These are phyloP conservation scores for Umbelopsis sp. DNA, from an alignment of 192 early-diverging fungal genomes.

Conservation along the genomic window DNA sequence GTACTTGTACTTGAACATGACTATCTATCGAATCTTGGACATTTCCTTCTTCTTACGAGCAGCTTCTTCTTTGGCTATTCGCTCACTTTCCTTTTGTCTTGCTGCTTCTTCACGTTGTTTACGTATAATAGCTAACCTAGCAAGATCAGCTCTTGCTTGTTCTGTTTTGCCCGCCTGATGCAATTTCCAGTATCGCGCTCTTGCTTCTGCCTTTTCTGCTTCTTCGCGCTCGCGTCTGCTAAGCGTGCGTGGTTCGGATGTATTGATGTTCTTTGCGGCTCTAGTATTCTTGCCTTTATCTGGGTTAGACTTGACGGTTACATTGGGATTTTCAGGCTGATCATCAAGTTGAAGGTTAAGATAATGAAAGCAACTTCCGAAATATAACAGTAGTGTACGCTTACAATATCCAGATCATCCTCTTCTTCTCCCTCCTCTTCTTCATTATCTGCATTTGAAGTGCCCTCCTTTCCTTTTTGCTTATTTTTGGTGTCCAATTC, in stretches of 20 bases:
- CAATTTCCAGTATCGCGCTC: conserved; percentile 53
- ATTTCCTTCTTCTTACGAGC: conserved; percentile 17
- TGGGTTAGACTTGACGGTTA: not conserved
- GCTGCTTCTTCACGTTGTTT: conserved; percentile 57
- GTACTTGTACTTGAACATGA: not conserved
- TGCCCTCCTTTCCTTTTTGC: not conserved
- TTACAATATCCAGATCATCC: conserved; percentile 1
- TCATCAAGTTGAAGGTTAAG: not conserved
- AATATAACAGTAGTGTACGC: not conserved
- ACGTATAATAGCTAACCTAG: conserved; percentile 49
- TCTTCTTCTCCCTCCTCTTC: conserved; percentile 15
- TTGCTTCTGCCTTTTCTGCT: conserved; percentile 52
- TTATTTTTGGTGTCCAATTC: not conserved
- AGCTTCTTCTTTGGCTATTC: conserved; percentile 19
- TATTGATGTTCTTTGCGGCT: conserved; percentile 8
- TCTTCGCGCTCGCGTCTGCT: conserved; percentile 41
- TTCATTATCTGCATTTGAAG: not conserved
- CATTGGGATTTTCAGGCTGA: conserved; percentile 22
- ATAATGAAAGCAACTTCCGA: not conserved
- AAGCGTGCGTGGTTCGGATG: conserved; percentile 8
- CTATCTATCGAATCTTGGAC: not conserved
- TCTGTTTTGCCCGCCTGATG: conserved; percentile 56
- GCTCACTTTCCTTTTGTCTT: conserved; percentile 44
- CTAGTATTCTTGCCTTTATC: not conserved
- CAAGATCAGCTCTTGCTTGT: conserved; percentile 54